A percentile compares a stretch with the other conserved stretches of the same genome.
These are phyloP conservation scores for Spinacia oleracea DNA, from an alignment of 179 eudicot species.

Conservation along the genomic window DNA sequence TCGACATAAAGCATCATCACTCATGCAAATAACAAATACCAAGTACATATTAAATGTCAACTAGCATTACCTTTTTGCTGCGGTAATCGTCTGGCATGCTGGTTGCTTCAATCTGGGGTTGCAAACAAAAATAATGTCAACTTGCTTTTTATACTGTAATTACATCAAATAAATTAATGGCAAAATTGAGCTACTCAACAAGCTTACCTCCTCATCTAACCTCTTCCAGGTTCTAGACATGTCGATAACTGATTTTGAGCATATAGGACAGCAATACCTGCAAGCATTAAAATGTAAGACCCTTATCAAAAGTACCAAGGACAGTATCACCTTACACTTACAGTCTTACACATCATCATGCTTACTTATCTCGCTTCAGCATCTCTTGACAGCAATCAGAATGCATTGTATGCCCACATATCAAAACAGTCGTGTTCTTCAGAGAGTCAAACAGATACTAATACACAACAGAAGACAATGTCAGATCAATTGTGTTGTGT, in stretches of 20 bases:
- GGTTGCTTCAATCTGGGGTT: conserved; percentile 75
- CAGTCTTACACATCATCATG: neutral
- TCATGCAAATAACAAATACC: neutral
- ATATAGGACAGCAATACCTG: conserved; percentile 93
- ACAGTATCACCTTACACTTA: neutral
- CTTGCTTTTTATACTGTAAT: too few relatives aligned
- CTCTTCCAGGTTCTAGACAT: conserved; percentile 79
- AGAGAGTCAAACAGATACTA: conserved; percentile 95
- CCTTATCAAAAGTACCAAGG: neutral
- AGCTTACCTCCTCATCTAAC: conserved; percentile 79
- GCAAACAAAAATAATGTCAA: conserved; percentile 9
- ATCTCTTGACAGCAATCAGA: conserved; percentile 82
- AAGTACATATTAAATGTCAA: neutral
- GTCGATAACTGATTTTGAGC: conserved; percentile 80
- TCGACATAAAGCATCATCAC: neutral
- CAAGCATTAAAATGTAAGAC: neutral
- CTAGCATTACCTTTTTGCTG: conserved; percentile 62
- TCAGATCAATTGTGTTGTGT: conserved; percentile 12
- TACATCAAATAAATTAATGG: too few relatives aligned
- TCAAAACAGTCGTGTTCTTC: conserved; percentile 79
- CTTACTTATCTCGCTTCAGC: conserved; percentile 89
- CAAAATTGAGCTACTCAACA: neutral
- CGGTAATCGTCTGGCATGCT: conserved; percentile 85
- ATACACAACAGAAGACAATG: neutral
- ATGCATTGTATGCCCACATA: conserved; percentile 99